Conservation (phyloP, 2,329 filamentous ascomycete genomes). For the Pezicula carpinea region DNA sequence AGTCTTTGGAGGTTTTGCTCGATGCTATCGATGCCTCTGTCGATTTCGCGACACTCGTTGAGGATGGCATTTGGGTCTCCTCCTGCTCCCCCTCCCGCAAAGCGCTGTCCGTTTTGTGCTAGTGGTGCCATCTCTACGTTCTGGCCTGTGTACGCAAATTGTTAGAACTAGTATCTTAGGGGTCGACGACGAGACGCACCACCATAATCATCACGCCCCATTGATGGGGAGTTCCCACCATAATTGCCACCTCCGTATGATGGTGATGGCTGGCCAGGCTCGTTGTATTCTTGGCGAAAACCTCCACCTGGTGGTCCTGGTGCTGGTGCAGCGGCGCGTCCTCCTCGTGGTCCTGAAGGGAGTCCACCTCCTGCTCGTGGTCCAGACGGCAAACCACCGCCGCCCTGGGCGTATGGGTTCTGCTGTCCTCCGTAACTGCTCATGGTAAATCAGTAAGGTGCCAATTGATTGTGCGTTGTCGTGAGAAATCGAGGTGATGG, state of each 20-base stretch:
- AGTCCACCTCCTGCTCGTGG: slow-evolving; percentile 30
- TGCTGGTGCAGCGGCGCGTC: slow-evolving; percentile 11
- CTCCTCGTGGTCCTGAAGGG: slow-evolving; percentile 26
- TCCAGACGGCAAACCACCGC: slow-evolving; percentile 26
- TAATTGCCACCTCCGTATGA: slow-evolving; percentile 22
- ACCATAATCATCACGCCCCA: slow-evolving; percentile 34
- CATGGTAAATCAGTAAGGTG: slow-evolving; percentile 9
- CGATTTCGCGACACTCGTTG: slow-evolving; percentile 79
- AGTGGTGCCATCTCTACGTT: slow-evolving; percentile 69
- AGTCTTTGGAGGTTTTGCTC: slow-evolving; percentile 69
- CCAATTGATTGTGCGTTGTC: background rate
- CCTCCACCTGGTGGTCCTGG: slow-evolving; percentile 5
- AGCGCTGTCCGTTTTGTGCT: slow-evolving; percentile 41
- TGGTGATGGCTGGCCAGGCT: background rate
- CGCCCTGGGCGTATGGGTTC: slow-evolving; percentile 57
- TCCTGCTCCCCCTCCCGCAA: slow-evolving; percentile 36
- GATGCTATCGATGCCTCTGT: slow-evolving; percentile 70
- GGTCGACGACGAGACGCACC: slow-evolving; percentile 25
- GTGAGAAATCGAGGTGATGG: background rate
- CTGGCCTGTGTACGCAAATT: slow-evolving; percentile 20
- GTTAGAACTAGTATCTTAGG: background rate
- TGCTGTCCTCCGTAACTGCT: slow-evolving; percentile 48
- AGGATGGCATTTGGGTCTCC: slow-evolving; percentile 71
- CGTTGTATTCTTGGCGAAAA: slow-evolving; percentile 1
- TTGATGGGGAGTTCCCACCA: slow-evolving; percentile 36